phyloP scores from a whole-genome alignment of 257 asterid genomes.

The Scutellaria galericulata region DNA sequence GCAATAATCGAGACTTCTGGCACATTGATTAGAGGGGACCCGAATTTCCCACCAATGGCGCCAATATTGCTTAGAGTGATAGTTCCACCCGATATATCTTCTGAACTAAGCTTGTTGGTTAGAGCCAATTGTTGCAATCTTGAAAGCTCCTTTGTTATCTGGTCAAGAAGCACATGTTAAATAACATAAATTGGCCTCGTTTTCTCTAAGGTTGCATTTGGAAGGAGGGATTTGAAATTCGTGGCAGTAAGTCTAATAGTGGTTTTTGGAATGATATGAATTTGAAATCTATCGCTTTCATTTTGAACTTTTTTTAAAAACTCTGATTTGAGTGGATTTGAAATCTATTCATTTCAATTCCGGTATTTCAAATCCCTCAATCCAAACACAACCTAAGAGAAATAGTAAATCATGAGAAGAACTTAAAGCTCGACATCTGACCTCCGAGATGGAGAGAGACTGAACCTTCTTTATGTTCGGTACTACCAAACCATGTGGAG shows the following conservation, averaged over 20 bases:
- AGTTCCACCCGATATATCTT: constrained; percentile 85
- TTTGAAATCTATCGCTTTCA: too few species aligned
- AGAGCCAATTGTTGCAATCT: constrained; percentile 71
- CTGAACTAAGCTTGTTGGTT: constrained; percentile 81
- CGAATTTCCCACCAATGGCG: constrained; percentile 93
- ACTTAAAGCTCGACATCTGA: constrained; percentile 38
- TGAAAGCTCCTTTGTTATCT: constrained; percentile 79
- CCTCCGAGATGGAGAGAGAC: constrained; percentile 84
- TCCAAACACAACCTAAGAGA: too few species aligned
- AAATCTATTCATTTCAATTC: too few species aligned
- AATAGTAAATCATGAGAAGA: neutral
- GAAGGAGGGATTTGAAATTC: too few species aligned
- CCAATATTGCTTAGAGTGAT: constrained; percentile 93
- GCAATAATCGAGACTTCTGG: constrained; percentile 94
- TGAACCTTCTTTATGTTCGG: constrained; percentile 95
- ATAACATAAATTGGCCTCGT: too few species aligned
- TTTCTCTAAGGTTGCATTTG: too few species aligned
- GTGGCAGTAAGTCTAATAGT: too few species aligned
- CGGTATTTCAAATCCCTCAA: too few species aligned
- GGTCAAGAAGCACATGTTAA: neutral
- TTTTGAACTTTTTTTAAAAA: too few species aligned
- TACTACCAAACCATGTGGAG: constrained; percentile 91
- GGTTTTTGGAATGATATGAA: too few species aligned
- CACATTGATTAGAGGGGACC: constrained; percentile 82
- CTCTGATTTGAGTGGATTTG: too few species aligned